Evolutionary conservation across 2,329 filamentous ascomycete genomes (phyloP).

Genomic region (Ophiocordyceps camponoti-floridani): DNA sequence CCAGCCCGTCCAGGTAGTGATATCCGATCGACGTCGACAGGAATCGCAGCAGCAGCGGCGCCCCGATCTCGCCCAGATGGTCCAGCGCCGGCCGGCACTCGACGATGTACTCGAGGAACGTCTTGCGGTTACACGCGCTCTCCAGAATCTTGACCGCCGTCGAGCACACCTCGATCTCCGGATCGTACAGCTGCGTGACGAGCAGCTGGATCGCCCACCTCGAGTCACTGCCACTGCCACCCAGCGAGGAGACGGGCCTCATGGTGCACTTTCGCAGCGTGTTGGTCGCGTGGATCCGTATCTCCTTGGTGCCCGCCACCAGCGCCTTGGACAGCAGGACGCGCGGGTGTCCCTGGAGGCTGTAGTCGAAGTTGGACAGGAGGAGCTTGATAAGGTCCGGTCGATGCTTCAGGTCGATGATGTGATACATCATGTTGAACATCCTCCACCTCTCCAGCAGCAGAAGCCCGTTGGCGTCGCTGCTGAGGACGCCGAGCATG

Average conservation of each 20-base stretch:
- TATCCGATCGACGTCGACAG: constrained; percentile 93
- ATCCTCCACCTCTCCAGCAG: constrained; percentile 95
- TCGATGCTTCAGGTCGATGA: constrained; percentile 76
- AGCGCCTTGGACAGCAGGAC: constrained; percentile 88
- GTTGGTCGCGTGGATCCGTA: constrained; percentile 78
- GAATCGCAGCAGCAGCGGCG: constrained; percentile 79
- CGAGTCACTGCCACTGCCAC: constrained; percentile 40
- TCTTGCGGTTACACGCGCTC: constrained; percentile 86
- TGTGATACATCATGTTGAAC: constrained; percentile 99
- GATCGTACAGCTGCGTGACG: constrained; percentile 97
- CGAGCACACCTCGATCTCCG: constrained; percentile 90
- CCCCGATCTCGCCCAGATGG: constrained; percentile 90
- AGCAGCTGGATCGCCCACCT: constrained; percentile 93
- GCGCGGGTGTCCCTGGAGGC: constrained; percentile 69
- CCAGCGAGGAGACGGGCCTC: constrained; percentile 18
- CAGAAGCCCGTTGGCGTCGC: constrained; percentile 62
- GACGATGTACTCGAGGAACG: constrained; percentile 86
- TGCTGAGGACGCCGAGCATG: constrained; percentile 74
- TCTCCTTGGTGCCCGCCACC: constrained; percentile 79
- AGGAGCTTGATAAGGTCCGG: constrained; percentile 83
- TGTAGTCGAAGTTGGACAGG: constrained; percentile 84
- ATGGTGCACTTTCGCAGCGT: constrained; percentile 74
- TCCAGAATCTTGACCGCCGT: constrained; percentile 94
- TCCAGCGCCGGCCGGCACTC: constrained; percentile 89
- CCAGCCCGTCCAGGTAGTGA: constrained; percentile 87